Evolutionary conservation across 257 asterid genomes (phyloP), one percentile per base, ranked within the genome.

Genomic region (Plantago major): DNA sequence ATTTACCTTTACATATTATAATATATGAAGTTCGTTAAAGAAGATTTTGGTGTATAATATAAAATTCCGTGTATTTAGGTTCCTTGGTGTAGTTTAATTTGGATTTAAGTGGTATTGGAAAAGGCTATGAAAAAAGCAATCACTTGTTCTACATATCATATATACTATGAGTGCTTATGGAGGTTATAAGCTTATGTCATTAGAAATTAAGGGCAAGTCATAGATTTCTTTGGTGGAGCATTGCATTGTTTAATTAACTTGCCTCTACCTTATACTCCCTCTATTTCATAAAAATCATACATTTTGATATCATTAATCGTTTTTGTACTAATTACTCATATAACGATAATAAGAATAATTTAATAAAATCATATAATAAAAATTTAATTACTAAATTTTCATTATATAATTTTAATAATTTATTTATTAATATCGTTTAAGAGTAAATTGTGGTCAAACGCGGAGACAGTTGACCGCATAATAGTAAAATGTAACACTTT

Each of bases 21-120:
- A 54, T 74, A 69, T 40, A 63, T 42, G 40, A 71, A 58, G 88
- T 77, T 84, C n/a, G 92, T 77, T 81, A 84, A 84, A 81, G 81
- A 69, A 76, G 60, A 70, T 33, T 33, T 33, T 33, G 40, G 26
- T 30, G 17, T 42, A 7, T 56, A 12, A 4, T 33, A n/a, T 37
- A 8, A 28, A 55, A 14, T 33, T 33, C 13, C 4, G 13, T 6
- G 10, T 55, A 6, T 0, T 56, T 12, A 52, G 22, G 26, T 26
- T 53, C 58, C 58, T 53, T 53, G 58, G 58, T 53, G 28, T 11
- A 26, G 19, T 52, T 52, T 17, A 37, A 48, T 48, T 48, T 48
- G 11, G 54, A 49, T 0, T 0, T 5, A 52, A 52, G 30, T 18
- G 40, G 57, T 51, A 8, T 51, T 37, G 13, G 11, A 55, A 55